A percentile compares a stretch with the other conserved stretches of the same genome.
Evolutionary conservation across 805 yeast genomes (phyloP).

Genomic region (Lachancea mirantina): DNA sequence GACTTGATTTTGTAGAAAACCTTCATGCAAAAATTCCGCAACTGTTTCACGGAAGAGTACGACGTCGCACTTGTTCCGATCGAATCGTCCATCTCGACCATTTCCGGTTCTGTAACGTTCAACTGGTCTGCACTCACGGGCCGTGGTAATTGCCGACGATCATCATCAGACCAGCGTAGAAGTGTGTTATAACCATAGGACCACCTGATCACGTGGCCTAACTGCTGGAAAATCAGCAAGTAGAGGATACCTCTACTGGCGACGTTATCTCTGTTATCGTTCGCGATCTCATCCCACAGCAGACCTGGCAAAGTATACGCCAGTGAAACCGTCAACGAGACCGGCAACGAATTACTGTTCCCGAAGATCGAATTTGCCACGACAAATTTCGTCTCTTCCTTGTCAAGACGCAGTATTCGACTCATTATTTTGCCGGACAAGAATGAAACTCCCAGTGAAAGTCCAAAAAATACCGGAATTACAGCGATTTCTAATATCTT

Average conservation of each 20-base stretch:
- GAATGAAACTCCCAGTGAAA: conserved; percentile 73
- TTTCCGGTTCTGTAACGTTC: conserved; percentile 3
- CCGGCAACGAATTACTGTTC: conserved; percentile 91
- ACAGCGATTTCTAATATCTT: conserved; percentile 74
- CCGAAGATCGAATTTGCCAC: conserved; percentile 97
- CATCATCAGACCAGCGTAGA: conserved; percentile 41
- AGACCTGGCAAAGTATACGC: conserved; percentile 70
- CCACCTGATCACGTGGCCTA: conserved; percentile 80
- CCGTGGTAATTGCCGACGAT: conserved; percentile 6
- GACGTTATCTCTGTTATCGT: conserved; percentile 60
- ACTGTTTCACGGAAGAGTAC: conserved; percentile 14
- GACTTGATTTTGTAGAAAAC: conserved; percentile 26
- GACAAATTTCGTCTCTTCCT: conserved; percentile 79
- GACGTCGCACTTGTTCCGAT: conserved; percentile 6
- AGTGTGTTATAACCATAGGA: conserved; percentile 79
- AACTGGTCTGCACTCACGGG: conserved; percentile 5
- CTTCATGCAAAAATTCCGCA: conserved; percentile 8
- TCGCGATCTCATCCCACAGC: conserved; percentile 64
- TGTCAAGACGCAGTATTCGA: conserved; percentile 48
- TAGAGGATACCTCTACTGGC: conserved; percentile 75
- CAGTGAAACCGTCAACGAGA: conserved; percentile 74
- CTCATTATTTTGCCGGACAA: conserved; percentile 53
- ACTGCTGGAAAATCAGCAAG: conserved; percentile 68
- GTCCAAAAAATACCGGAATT: conserved; percentile 77
- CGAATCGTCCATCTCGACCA: conserved; percentile 1